Base-by-base conservation (phyloP, 257 asterid species). In the Capsicum baccatum region DNA sequence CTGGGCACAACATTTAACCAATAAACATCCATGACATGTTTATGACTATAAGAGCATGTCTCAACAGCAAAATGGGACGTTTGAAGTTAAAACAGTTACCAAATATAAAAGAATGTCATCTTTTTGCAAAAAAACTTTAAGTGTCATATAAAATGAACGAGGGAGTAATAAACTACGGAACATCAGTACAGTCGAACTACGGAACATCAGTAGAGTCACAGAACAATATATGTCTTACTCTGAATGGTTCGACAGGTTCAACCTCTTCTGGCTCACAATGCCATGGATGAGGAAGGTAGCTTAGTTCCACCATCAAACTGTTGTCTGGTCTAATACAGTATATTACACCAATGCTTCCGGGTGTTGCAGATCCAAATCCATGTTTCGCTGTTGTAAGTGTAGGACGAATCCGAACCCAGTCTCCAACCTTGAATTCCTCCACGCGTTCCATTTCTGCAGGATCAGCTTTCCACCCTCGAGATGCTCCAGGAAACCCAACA, bases 261-360 rank as follows among this genome's bases (percentile, higher is more conserved):
- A 94, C 98, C 90, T 97, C 99, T 91, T 97, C 99, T n/a, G 99
- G 99, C 90, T 97, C 99, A 88, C 98, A 95, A 86, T 93, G 99
- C 99, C 99, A 97, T 7, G 98, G 98, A 85, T 93, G 88, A 86
- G 98, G 97, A 87, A 97, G 98, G 92, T 97, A 97, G 90, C 97
- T 92, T 69, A 97, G 92, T 70, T 97, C 98, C 88, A 97, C 87
- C 79, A 95, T 83, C 59, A 97, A 87, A 89, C 99, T 90, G 86
- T 91, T 91, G 89, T 97, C 99, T 68, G 99, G 99, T 86, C 98
- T 88, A 71, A 97, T 89, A 87, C 95, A 94, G 89, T 91, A 92
- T 44, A 97, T 98, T 35, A 95, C 91, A 79, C 99, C 99, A 74
- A 92, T 91, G 90, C 98, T 97, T 81, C 99, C 99, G 13, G 99